Percentiles rank a stretch among this genome's conserved stretches.
phyloP scores from a whole-genome alignment of 176 grass and related monocot species.

The Alopecurus myosuroides region DNA sequence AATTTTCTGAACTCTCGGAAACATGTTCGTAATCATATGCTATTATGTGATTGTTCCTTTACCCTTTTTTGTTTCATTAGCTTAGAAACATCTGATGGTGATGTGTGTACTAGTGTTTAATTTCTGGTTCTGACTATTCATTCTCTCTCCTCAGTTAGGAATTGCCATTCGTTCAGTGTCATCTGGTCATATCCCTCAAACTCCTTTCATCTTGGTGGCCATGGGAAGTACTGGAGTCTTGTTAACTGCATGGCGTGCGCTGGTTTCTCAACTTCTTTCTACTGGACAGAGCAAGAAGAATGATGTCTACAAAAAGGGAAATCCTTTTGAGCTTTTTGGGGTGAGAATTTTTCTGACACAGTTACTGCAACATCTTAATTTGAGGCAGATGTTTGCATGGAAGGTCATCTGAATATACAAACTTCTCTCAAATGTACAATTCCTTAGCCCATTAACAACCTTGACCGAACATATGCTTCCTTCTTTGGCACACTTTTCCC shows the following conservation, averaged over 20 bases:
- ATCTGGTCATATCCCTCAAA: slow-evolving; percentile 67
- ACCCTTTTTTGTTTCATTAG: neutral
- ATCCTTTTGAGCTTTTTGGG: slow-evolving; percentile 93
- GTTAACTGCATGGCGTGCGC: slow-evolving; percentile 73
- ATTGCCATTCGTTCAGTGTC: slow-evolving; percentile 62
- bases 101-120: neutral
- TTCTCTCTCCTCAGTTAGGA: slow-evolving; percentile 50
- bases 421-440: neutral
- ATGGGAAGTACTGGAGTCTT: slow-evolving; percentile 84
- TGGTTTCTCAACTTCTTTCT: slow-evolving; percentile 64
- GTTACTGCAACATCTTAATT: neutral
- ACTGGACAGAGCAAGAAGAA: slow-evolving; percentile 43
- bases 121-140: neutral
- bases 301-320: slow-evolving; percentile 75
- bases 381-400: neutral
- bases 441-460: neutral
- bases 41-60: neutral
- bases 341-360: slow-evolving; percentile 23
- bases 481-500: no score
- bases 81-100: neutral
- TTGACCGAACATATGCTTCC: neutral
- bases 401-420: neutral
- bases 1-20: neutral
- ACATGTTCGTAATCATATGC: neutral
- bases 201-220: slow-evolving; percentile 72